Percentiles rank a stretch among this genome's conserved stretches.
Evolutionary conservation across 2,329 filamentous ascomycete species (phyloP).

Genomic region (Talaromyces amestolkiae): DNA sequence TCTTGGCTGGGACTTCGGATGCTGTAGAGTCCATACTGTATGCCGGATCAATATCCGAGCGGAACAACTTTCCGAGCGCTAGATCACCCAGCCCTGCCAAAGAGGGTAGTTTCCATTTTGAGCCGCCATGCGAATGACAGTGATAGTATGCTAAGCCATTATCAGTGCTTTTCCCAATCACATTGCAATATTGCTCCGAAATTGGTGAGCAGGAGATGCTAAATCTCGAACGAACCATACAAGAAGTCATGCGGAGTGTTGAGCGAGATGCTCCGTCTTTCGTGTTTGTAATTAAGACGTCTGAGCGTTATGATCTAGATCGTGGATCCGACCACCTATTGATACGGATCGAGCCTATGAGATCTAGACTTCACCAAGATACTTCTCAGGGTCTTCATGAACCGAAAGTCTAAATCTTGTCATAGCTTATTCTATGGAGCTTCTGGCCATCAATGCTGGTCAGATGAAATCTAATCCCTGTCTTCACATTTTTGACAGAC

Average conservation of each 20-base stretch:
- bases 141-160: background rate
- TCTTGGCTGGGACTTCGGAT: background rate
- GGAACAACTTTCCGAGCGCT: background rate
- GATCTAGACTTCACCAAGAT: background rate
- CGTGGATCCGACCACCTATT: background rate
- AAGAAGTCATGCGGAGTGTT: background rate
- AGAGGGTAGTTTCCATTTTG: background rate
- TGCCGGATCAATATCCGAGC: background rate
- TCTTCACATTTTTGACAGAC: background rate
- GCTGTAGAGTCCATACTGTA: background rate
- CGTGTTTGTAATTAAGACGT: background rate
- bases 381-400: background rate
- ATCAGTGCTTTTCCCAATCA: background rate
- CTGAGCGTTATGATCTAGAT: background rate
- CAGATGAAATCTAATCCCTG: background rate
- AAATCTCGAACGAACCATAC: background rate
- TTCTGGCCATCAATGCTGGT: background rate
- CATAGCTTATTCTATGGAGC: background rate
- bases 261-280: background rate
- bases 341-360: conserved; percentile 1
- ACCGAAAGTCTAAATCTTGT: background rate
- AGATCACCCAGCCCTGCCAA: background rate
- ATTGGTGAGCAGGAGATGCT: background rate
- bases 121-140: background rate
- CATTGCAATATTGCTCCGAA: no score